A percentile compares a stretch with the other conserved stretches of the same genome.
Evolutionary conservation across 306 rosid genomes (phyloP).

Genomic region (Cucurbita argyrosperma): DNA sequence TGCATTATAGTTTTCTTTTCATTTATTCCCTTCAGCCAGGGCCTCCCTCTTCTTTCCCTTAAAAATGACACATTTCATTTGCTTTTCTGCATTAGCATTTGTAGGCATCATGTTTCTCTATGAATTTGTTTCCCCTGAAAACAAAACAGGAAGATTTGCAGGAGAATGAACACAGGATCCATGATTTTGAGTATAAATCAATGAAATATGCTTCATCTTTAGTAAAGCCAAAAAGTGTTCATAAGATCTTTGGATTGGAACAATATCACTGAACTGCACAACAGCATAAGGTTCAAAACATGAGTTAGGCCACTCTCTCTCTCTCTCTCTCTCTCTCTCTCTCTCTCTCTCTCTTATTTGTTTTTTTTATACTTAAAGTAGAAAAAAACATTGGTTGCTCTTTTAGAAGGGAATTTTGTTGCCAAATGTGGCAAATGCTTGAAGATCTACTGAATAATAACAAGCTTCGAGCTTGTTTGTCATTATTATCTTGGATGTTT

Average conservation of each 20-base stretch:
- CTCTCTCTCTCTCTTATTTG: neutral
- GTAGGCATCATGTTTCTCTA: neutral
- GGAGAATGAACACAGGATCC: neutral
- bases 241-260: slow-evolving; percentile 1
- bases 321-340: neutral
- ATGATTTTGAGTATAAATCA: neutral
- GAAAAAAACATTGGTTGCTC: neutral
- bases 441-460: neutral
- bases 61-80: neutral
- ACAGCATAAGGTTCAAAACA: slow-evolving; percentile 5
- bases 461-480: neutral
- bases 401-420: neutral
- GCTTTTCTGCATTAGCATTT: neutral
- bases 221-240: slow-evolving; percentile 1
- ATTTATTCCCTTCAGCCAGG: neutral
- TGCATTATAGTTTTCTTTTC: neutral
- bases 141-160: neutral
- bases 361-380: neutral
- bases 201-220: slow-evolving; percentile 6
- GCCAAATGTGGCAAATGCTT: neutral
- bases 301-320: neutral
- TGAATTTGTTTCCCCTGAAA: neutral
- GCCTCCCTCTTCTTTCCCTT: neutral
- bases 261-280: slow-evolving; percentile 1
- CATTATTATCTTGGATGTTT: neutral